Base-by-base conservation (phyloP, 2,329 filamentous ascomycete genomes). In the Pseudogymnoascus sp. region DNA sequence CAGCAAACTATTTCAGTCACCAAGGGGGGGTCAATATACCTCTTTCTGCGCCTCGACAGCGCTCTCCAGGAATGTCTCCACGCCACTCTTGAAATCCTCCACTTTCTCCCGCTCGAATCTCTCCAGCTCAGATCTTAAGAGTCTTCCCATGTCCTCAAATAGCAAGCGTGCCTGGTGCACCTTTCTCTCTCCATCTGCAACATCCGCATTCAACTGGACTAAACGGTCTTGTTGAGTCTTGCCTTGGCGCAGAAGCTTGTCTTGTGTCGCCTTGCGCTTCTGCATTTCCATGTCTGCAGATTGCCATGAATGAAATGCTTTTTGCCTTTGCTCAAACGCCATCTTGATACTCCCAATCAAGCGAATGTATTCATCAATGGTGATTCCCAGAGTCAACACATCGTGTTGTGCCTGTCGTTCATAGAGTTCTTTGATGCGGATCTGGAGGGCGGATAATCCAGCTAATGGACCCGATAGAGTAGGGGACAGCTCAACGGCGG, bases 21-120 rank as follows among this genome's bases (percentile, higher is more conserved):
- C 2, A 49, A 42, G 14, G 33, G 7, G 25, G 16, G 55, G 55
- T 60, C 22, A 42, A 76, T 84, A 75, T 74, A 94, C 93, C 87
- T 99, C 94, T 77, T 99, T 99, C 78, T 99, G 94, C 62, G 93
- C 94, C 77, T 99, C 94, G 3, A 99, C 92, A 3, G 94, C 91
- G 71, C 94, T 92, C 79, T 99, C 94, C 69, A 99, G 76, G 76
- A 96, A 99, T 1, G 94, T 99, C 79, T 99, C 94, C 1, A 99
- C 92, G 0, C 92, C 93, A 66, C 90, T 94, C 81, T 99, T 99
- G 76, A 99, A 99, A 73, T 99, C 94, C 73, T 99, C 94, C 2
- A 99, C 94, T 80, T 99, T 99, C 77, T 99, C 94, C 69, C 84
- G 85, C 78, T 99, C 94, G 71, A 99, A 99, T 16, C 92, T 83